Evolutionary conservation across 805 yeast species (phyloP).

Genomic region (Metschnikowia chrysomelidarum): DNA sequence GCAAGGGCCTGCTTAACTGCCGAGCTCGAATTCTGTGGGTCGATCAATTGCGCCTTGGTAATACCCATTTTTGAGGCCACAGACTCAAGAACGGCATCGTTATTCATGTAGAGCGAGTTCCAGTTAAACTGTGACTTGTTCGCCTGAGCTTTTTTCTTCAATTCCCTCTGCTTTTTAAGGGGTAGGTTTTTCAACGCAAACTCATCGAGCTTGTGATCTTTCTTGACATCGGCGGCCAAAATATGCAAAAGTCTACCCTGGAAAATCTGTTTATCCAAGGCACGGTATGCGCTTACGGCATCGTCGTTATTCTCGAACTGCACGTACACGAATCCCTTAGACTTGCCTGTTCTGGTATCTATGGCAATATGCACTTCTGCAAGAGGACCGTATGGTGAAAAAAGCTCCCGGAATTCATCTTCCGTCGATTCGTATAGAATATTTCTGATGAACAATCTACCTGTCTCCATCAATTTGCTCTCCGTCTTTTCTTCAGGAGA

Average conservation of each 20-base stretch:
- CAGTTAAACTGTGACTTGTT: slow-evolving; percentile 85
- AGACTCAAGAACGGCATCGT: slow-evolving; percentile 87
- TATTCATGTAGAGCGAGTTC: slow-evolving; percentile 90
- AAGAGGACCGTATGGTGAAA: slow-evolving; percentile 64
- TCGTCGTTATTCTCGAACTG: slow-evolving; percentile 64
- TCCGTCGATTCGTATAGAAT: slow-evolving; percentile 78
- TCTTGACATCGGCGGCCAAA: slow-evolving; percentile 79
- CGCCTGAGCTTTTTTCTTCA: slow-evolving; percentile 82
- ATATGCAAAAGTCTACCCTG: slow-evolving; percentile 94
- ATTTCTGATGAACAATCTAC: slow-evolving; percentile 85
- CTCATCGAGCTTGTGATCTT: slow-evolving; percentile 82
- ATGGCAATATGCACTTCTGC: slow-evolving; percentile 92
- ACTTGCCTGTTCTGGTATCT: slow-evolving; percentile 83
- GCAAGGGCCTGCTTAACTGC: slow-evolving; percentile 98
- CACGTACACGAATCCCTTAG: slow-evolving; percentile 91
- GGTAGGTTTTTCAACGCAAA: slow-evolving; percentile 90
- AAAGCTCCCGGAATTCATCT: slow-evolving; percentile 67
- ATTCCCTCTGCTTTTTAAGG: slow-evolving; percentile 82
- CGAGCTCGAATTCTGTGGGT: slow-evolving; percentile 80
- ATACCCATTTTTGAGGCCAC: slow-evolving; percentile 85
- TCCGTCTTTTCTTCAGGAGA: slow-evolving; percentile 48
- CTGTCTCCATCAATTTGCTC: slow-evolving; percentile 59
- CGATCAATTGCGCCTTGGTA: slow-evolving; percentile 76
- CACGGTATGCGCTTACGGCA: slow-evolving; percentile 73
- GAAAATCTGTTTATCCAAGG: slow-evolving; percentile 81